Conservation (phyloP, 2,329 filamentous ascomycete species). For the Talaromyces marneffei region DNA sequence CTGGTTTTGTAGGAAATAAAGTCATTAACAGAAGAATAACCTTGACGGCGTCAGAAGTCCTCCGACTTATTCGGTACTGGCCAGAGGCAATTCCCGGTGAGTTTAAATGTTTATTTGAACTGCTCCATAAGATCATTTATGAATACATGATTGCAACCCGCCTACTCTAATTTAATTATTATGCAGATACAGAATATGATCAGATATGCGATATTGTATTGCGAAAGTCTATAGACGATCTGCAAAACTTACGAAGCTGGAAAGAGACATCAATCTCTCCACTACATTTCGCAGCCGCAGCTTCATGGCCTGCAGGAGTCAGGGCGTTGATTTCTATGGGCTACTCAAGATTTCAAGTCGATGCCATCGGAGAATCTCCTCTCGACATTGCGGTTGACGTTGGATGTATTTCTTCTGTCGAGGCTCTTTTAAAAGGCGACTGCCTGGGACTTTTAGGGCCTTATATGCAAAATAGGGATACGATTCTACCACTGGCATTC, state of each 20-base stretch:
- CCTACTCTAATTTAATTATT: not conserved
- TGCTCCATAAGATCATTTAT: not conserved
- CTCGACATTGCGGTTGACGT: not conserved
- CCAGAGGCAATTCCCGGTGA: not conserved
- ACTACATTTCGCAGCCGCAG: not conserved
- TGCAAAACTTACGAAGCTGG: not conserved
- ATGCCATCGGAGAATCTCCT: not conserved
- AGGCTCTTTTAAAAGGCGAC: not conserved
- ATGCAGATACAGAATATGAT: not conserved
- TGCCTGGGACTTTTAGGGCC: not conserved
- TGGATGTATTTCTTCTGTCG: not conserved
- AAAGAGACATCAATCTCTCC: not conserved
- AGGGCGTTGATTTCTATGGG: not conserved
- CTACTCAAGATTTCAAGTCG: not conserved
- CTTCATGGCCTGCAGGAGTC: not conserved
- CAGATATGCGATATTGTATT: not conserved
- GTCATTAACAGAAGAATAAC: not conserved
- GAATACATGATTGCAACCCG: not conserved
- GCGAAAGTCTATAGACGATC: not conserved
- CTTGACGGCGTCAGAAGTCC: not conserved
- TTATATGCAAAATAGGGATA: not conserved
- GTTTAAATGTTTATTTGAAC: not conserved
- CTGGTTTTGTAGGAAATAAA: not conserved
- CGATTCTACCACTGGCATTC: not conserved
- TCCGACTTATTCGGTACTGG: not conserved